Evolutionary conservation across 371 early-diverging fungal genomes (phyloP), one percentile per base, ranked within the genome.

Genomic region (Apophysomyces trapeziformis): DNA sequence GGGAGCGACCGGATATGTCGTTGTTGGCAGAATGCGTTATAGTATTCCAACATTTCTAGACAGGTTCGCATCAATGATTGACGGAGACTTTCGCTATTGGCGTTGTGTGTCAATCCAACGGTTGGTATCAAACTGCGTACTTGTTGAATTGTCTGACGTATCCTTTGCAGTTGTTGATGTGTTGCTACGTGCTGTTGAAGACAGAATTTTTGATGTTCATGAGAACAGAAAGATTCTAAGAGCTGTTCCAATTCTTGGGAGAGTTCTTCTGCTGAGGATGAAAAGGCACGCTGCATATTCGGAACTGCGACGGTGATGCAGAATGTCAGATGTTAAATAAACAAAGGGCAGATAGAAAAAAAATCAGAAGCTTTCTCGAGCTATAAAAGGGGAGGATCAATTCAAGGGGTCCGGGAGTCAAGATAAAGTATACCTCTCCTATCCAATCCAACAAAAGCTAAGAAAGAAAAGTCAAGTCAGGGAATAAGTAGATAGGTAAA

Each of bases 131-230:
- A 41, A 14, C 60, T 46, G n/a, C 65, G 67, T 9, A 63, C 64
- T 37, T 64, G 61, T 14, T 67, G 57, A 21, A 71, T 58, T 1
- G 68, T 71, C 26, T 67, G 67, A 38, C 64, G 41, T 39, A 67
- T 41, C 6, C 67, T 63, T 43, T 64, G 65, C 26, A 71, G 45
- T 36, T 71, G 61, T 57, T 60, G 54, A 8, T 32, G 58, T 21
- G 60, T 58, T 13, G 63, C 61, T 18, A 71, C 59, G 32, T 57
- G 61, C 38, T 71, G 71, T 18, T 71, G 64, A 45, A 71, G 39
- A 38, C 66, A 65, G 36, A 71, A 71, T 47, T 59, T 59, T 50
- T 67, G 71, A 50, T 71, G 71, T 4, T 64, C 62, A 37, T 67
- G 58, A 1, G 71, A 71, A 45, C 67, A 67, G 38, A 71, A 67